phyloP scores from a whole-genome alignment of 371 early-diverging fungal species.

The Rhizopus arrhizus region DNA sequence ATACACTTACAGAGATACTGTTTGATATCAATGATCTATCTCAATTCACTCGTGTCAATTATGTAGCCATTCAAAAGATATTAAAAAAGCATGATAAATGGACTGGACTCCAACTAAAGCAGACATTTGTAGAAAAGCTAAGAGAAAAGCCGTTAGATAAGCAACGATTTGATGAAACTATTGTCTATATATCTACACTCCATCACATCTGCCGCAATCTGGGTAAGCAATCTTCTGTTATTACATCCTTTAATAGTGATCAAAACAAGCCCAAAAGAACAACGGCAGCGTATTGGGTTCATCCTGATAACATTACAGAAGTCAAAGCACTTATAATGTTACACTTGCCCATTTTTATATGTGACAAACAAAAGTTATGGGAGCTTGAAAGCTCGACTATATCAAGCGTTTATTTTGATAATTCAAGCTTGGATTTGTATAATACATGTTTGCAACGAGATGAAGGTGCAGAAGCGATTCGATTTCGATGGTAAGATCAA shows the following conservation, averaged over 20 bases:
- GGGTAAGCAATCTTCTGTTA: conserved; percentile 52
- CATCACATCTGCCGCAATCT: conserved; percentile 80
- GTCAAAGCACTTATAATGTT: conserved; percentile 88
- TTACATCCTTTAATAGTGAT: conserved; percentile 32
- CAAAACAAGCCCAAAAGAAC: conserved; percentile 82
- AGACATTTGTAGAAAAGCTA: conserved; percentile 8
- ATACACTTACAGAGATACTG: conserved; percentile 73
- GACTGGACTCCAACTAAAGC: conserved; percentile 15
- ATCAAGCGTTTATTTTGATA: conserved; percentile 95
- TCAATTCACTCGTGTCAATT: conserved; percentile 90
- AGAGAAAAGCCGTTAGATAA: conserved; percentile 21
- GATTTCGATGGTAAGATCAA: conserved; percentile 85
- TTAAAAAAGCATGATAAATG: conserved; percentile 89
- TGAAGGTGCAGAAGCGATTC: conserved; percentile 91
- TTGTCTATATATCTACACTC: conserved; percentile 80
- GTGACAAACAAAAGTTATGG: conserved; percentile 60
- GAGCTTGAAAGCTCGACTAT: conserved; percentile 57
- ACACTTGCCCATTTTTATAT: conserved; percentile 93
- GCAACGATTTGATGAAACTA: conserved; percentile 69
- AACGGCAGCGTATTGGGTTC: conserved; percentile 98
- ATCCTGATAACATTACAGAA: conserved; percentile 95
- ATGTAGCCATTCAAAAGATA: conserved; percentile 90
- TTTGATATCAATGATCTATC: conserved; percentile 82
- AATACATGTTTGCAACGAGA: conserved; percentile 85
- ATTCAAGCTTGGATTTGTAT: conserved; percentile 90